phyloP scores from a whole-genome alignment of 1,284 basidiomycete species.

The Moesziomyces globuligerus region DNA sequence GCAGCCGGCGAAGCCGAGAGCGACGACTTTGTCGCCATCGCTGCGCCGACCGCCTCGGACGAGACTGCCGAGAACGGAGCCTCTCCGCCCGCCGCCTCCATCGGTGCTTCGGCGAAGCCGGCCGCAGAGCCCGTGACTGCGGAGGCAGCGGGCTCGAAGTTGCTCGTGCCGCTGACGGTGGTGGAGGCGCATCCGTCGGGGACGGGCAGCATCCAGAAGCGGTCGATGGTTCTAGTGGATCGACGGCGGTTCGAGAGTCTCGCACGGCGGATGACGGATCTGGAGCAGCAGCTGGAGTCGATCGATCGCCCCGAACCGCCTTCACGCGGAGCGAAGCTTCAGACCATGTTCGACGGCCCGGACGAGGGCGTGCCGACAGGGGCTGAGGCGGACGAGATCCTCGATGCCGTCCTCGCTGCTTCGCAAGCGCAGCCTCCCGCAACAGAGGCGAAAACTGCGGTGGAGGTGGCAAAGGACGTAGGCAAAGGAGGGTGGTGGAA shows the following conservation, averaged over 20 bases:
- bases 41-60: not conserved
- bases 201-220: conserved; percentile 54
- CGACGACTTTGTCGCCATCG: not conserved
- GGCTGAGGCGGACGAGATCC: conserved; percentile 6
- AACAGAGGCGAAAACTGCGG: too few relatives aligned
- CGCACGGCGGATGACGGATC: conserved; percentile 50
- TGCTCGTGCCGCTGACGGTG: conserved; percentile 49
- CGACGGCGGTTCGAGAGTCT: conserved; percentile 54
- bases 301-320: conserved; percentile 6
- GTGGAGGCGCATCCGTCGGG: conserved; percentile 52
- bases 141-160: conserved; percentile 1
- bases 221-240: conserved; percentile 59
- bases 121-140: not conserved
- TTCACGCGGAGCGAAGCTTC: too few relatives aligned
- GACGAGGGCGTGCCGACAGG: not conserved
- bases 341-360: conserved; percentile 15
- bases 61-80: not conserved
- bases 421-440: not conserved
- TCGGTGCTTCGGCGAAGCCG: not conserved
- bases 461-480: too few relatives aligned
- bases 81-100: too few relatives aligned
- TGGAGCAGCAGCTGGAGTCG: conserved; percentile 38
- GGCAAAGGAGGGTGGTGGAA: not conserved
- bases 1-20: too few relatives aligned
- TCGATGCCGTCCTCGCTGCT: conserved; percentile 14